phyloP scores from a whole-genome alignment of 2,329 filamentous ascomycete genomes.

The Scytalidium lignicola region DNA sequence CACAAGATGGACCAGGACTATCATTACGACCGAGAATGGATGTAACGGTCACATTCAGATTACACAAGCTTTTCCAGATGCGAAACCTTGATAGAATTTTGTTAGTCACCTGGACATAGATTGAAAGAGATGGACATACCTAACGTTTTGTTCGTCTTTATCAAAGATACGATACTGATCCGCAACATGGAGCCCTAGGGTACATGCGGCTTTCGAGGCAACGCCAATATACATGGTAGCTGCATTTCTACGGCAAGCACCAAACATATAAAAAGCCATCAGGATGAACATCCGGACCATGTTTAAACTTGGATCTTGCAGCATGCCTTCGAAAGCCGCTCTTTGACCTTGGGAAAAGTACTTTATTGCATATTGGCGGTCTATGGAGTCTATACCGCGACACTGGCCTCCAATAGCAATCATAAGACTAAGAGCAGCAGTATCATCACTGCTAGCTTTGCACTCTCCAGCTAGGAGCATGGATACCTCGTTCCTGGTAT shows the following conservation, averaged over 20 bases:
- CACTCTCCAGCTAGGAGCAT: background rate
- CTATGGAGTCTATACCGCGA: constrained; percentile 25
- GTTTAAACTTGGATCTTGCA: constrained; percentile 31
- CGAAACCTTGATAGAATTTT: constrained; percentile 4
- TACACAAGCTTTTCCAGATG: constrained; percentile 12
- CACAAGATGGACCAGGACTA: background rate
- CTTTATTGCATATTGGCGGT: constrained; percentile 25
- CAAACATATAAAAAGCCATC: constrained; percentile 33
- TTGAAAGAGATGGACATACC: background rate
- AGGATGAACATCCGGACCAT: constrained; percentile 30
- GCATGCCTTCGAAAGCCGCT: constrained; percentile 27
- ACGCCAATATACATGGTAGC: constrained; percentile 35
- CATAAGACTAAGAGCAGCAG: constrained; percentile 22
- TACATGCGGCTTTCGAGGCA: constrained; percentile 32
- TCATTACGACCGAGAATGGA: constrained; percentile 7
- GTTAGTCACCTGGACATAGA: background rate
- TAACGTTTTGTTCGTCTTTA: constrained; percentile 2
- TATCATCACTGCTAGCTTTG: background rate
- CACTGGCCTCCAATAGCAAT: constrained; percentile 30
- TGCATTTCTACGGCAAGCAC: constrained; percentile 30
- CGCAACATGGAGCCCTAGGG: constrained; percentile 27
- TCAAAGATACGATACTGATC: constrained; percentile 3
- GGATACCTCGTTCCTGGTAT: constrained; percentile 2
- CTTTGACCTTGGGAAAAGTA: constrained; percentile 32
- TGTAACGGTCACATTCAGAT: constrained; percentile 9